A percentile compares a stretch with the other conserved stretches of the same genome.
phyloP scores from a whole-genome alignment of 257 asterid genomes.

The Paulownia fortunei region DNA sequence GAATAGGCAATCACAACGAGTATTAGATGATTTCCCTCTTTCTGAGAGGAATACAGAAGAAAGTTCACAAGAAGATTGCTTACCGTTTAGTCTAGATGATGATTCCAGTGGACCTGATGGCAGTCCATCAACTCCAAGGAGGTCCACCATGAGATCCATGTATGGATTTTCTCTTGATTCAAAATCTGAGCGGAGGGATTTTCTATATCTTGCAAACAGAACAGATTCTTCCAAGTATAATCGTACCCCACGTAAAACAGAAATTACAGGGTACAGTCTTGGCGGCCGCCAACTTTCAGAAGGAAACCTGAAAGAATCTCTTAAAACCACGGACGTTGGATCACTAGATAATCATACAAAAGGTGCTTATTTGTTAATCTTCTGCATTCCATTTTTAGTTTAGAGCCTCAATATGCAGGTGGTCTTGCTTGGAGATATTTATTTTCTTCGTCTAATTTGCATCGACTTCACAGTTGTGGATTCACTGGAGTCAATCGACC shows the following conservation, averaged over 20 bases:
- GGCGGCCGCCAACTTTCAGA: conserved; percentile 56
- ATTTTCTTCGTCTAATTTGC: conserved; percentile 30
- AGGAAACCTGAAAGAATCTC: conserved; percentile 65
- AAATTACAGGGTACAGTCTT: conserved; percentile 40
- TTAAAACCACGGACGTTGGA: conserved; percentile 46
- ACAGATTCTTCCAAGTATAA: conserved; percentile 42
- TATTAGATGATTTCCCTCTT: conserved; percentile 51
- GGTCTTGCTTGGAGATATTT: conserved; percentile 30
- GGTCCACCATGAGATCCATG: conserved; percentile 51
- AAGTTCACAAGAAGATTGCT: conserved; percentile 74
- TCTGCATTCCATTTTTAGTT: conserved; percentile 2
- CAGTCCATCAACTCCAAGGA: conserved; percentile 58
- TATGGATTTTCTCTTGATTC: conserved; percentile 70
- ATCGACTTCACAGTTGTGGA: conserved; percentile 56
- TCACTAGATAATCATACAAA: conserved; percentile 45
- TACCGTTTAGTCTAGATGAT: conserved; percentile 79
- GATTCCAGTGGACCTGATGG: conserved; percentile 65
- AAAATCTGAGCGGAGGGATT: conserved; percentile 51
- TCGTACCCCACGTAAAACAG: conserved; percentile 41
- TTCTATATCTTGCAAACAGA: conserved; percentile 42
- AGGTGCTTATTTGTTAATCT: conserved; percentile 54
- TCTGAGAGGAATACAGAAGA: conserved; percentile 55
- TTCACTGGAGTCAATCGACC: conserved; percentile 81
- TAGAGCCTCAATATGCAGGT: conserved; percentile 20
- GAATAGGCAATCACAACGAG: conserved; percentile 56